These are phyloP conservation scores for Teunomyces kruisii DNA, from an alignment of 805 yeast species.

Conservation along the genomic window DNA sequence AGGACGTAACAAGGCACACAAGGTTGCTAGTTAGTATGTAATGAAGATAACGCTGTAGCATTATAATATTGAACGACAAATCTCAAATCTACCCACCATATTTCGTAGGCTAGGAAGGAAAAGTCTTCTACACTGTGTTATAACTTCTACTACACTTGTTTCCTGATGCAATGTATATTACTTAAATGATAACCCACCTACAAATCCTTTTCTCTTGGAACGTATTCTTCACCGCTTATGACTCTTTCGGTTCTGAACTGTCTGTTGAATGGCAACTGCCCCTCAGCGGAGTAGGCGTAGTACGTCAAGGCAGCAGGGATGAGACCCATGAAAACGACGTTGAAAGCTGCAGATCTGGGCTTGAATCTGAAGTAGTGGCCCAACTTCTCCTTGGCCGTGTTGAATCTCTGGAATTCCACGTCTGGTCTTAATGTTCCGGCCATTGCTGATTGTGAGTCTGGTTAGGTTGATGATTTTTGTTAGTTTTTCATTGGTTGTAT, in stretches of 20 bases:
- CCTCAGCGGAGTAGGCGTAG: constrained; percentile 39
- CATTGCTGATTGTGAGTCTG: constrained; percentile 21
- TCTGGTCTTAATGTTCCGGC: constrained; percentile 46
- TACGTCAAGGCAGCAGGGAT: constrained; percentile 38
- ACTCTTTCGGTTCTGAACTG: constrained; percentile 36
- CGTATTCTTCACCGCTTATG: constrained; percentile 36
- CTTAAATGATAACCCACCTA: constrained; percentile 11
- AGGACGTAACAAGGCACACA: too few relatives aligned
- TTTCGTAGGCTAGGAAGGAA: too few relatives aligned
- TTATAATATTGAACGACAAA: too few relatives aligned
- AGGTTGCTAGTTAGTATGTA: too few relatives aligned
- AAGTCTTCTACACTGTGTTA: too few relatives aligned
- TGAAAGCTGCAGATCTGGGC: constrained; percentile 36
- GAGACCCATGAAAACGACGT: constrained; percentile 35
- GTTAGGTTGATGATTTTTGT: neutral
- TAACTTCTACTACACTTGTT: too few relatives aligned
- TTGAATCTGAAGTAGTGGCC: constrained; percentile 45
- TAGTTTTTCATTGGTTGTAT: constrained; percentile 9
- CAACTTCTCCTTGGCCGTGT: constrained; percentile 39
- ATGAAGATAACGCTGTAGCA: too few relatives aligned
- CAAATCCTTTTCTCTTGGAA: constrained; percentile 46
- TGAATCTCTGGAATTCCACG: constrained; percentile 41
- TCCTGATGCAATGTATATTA: neutral
- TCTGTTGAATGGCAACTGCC: constrained; percentile 32
- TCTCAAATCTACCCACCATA: too few relatives aligned